These are phyloP conservation scores for Caryopteris hybrid DNA, from an alignment of 305 asterid genomes.

Conservation along the genomic window DNA sequence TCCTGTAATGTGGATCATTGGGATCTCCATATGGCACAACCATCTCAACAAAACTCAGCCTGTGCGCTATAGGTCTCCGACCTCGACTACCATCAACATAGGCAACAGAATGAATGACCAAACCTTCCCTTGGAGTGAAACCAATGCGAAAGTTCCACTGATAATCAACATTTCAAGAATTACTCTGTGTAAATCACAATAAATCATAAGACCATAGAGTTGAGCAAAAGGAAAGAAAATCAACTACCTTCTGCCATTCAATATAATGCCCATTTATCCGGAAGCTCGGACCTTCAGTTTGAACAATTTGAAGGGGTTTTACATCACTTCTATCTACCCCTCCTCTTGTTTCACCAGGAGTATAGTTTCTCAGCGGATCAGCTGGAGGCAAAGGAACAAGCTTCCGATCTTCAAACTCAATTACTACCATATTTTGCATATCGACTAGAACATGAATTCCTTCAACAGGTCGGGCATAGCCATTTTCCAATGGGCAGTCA, in stretches of 20 bases:
- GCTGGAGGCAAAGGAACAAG: constrained; percentile 92
- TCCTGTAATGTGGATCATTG: constrained; percentile 92
- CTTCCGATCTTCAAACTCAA: constrained; percentile 89
- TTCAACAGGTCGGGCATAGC: constrained; percentile 98
- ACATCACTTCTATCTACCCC: constrained; percentile 95
- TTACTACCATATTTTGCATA: constrained; percentile 85
- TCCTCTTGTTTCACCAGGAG: constrained; percentile 90
- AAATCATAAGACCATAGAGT: neutral
- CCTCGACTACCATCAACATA: constrained; percentile 95
- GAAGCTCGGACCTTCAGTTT: constrained; percentile 97
- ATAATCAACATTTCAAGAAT: constrained; percentile 24
- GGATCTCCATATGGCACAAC: constrained; percentile 99
- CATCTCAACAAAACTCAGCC: constrained; percentile 96
- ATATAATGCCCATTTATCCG: constrained; percentile 73
- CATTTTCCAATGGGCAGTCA: constrained; percentile 94
- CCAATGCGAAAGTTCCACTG: constrained; percentile 97
- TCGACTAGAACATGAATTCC: constrained; percentile 90
- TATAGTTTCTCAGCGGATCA: constrained; percentile 89
- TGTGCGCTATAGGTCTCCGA: constrained; percentile 87
- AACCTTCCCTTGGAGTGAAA: constrained; percentile 93
- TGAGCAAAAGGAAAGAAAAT: constrained; percentile 2
- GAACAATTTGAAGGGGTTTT: constrained; percentile 76
- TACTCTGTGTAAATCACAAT: neutral
- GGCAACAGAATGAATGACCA: constrained; percentile 92
- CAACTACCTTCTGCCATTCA: constrained; percentile 90